Percentiles rank a stretch among this genome's conserved stretches.
Conservation (phyloP, 352 stramenopile species). For the Phytophthora quininea region DNA sequence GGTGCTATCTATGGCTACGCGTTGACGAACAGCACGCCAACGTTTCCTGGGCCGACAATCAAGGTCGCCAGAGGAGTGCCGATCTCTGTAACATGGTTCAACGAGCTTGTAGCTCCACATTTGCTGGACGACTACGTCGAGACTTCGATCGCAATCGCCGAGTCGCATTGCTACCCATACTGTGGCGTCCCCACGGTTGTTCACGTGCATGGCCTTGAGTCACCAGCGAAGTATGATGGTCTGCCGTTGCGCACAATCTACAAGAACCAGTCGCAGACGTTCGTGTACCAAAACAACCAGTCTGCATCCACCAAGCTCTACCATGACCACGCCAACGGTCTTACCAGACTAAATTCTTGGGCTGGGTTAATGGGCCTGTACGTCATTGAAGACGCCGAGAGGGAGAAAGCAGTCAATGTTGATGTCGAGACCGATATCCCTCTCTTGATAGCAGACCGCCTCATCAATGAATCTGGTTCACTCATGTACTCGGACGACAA, state of each 20-base stretch:
- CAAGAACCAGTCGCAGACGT: slow-evolving; percentile 62
- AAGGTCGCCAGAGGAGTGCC: slow-evolving; percentile 49
- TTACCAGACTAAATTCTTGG: slow-evolving; percentile 76
- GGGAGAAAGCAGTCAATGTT: slow-evolving; percentile 56
- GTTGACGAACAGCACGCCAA: slow-evolving; percentile 41
- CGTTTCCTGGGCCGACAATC: slow-evolving; percentile 57
- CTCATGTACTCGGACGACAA: slow-evolving; percentile 78
- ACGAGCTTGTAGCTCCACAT: slow-evolving; percentile 51
- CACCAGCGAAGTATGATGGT: slow-evolving; percentile 65
- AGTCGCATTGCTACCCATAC: slow-evolving; percentile 71
- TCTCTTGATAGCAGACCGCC: slow-evolving; percentile 54
- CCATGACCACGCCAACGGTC: slow-evolving; percentile 72
- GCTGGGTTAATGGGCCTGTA: slow-evolving; percentile 67
- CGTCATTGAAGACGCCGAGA: slow-evolving; percentile 57
- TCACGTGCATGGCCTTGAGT: slow-evolving; percentile 74
- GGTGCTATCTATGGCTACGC: slow-evolving; percentile 57
- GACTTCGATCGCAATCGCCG: slow-evolving; percentile 39
- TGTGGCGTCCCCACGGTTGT: slow-evolving; percentile 65
- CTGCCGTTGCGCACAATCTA: slow-evolving; percentile 66
- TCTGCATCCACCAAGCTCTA: slow-evolving; percentile 74
- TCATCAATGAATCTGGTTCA: slow-evolving; percentile 56
- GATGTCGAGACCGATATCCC: slow-evolving; percentile 64
- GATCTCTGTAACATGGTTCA: slow-evolving; percentile 60
- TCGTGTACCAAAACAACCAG: slow-evolving; percentile 73
- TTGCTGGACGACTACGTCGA: slow-evolving; percentile 61